Base-by-base conservation (phyloP, 345 rosid genomes). In the Schrenkiella parvula region DNA sequence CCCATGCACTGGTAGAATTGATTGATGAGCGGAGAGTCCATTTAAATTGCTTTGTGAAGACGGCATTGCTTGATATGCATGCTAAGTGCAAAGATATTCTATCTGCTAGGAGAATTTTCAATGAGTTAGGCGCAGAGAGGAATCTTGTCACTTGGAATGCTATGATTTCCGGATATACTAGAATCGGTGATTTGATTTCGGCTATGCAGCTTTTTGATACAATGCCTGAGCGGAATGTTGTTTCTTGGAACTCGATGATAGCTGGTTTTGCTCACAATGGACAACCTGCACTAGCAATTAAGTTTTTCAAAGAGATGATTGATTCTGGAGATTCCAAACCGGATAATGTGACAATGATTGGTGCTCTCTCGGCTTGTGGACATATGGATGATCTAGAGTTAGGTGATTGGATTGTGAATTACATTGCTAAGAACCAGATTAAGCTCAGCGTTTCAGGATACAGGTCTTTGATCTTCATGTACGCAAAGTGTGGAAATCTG, bases 201-300 rank as follows among this genome's bases (percentile, higher is more conserved):
- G 84, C 79, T 12, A 53, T 78, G 66, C 68, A 82, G 54, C 82
- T 80, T 53, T 86, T 82, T 53, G 70, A 79, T 79, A 61, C 64
- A 69, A 84, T 86, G 83, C 84, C 70, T 37, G 41, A 66, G 15
- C 69, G 78, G 39, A 79, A 84, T 72, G 74, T 71, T 52, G 83
- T 79, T 48, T 79, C 87, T 8, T 86, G 87, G 84, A 86, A 80
- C 72, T 71, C 87, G 21, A 79, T 82, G 83, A 82, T 86, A 55
- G 64, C 84, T 37, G 84, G 89, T 14, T 81, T 79, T 70, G 78
- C 84, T 43, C 86, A 83, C 54, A 83, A 80, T 34, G 87, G 87
- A 29, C 83, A 82, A n/a, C 83, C 86, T 11, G 69, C 48, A 25
- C 10, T 72, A 34, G 80, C 84, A 10, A 46, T 82, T 37, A 54